Conservation (phyloP, 169 alveolate species). For the Plasmodium adleri region DNA sequence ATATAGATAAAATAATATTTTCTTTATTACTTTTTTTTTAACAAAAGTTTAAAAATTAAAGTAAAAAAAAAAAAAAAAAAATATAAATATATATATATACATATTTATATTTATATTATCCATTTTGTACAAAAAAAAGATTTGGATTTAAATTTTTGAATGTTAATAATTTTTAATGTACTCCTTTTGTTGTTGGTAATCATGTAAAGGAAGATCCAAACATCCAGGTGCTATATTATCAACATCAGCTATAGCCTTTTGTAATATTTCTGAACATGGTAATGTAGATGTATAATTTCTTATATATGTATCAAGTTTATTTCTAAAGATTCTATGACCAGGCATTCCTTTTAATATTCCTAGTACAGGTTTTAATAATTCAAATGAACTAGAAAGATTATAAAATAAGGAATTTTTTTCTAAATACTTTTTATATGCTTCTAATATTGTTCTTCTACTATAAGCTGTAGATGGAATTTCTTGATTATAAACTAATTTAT, state of each 20-base stretch:
- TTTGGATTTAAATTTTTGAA: too few relatives aligned
- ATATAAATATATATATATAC: too few relatives aligned
- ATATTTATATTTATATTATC: background rate
- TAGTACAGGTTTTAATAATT: slow-evolving; percentile 86
- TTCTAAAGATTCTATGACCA: slow-evolving; percentile 82
- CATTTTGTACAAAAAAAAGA: background rate
- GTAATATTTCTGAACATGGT: slow-evolving; percentile 52
- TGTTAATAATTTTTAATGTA: slow-evolving; percentile 51
- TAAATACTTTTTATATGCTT: slow-evolving; percentile 77
- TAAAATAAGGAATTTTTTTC: slow-evolving; percentile 36
- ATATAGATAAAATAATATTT: too few relatives aligned
- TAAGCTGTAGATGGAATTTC: slow-evolving; percentile 69
- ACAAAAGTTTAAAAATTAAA: too few relatives aligned
- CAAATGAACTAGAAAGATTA: slow-evolving; percentile 78
- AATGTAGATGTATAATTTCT: slow-evolving; percentile 52
- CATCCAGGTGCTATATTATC: slow-evolving; percentile 65
- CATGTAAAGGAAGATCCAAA: slow-evolving; percentile 28
- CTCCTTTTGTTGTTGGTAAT: slow-evolving; percentile 38
- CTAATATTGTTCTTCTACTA: slow-evolving; percentile 82
- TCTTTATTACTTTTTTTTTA: too few relatives aligned
- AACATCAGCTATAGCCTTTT: slow-evolving; percentile 54
- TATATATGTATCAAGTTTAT: slow-evolving; percentile 70
- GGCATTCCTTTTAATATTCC: slow-evolving; percentile 88
- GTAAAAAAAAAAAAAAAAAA: too few relatives aligned
- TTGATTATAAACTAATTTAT: slow-evolving; percentile 82